Evolutionary conservation across 305 asterid genomes (phyloP), one percentile per base, ranked within the genome.

Genomic region (Andrographis paniculata): DNA sequence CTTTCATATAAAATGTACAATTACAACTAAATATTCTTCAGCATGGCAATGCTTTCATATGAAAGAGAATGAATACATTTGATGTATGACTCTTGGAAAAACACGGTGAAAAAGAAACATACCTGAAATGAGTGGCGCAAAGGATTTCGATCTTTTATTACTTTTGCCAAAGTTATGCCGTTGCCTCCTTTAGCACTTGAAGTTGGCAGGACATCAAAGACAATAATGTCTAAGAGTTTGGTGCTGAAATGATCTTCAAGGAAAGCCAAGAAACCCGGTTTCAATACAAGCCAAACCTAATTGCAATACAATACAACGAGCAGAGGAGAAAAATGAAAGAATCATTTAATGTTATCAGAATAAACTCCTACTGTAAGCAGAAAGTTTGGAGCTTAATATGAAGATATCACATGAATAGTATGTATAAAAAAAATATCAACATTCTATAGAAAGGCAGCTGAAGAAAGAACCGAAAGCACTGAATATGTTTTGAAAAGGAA

Each of bases 271-370:
- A 78, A 89, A 43, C 95, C 94, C 48, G 91, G 92, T 70, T 86
- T 89, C 63, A 85, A 67, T 48, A 89, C 87, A 55, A 85, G 88
- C 98, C 98, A 89, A 53, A 89, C 98, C 98, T 89, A 72, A 61
- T 60, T 52, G 17, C 24, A 50, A 53, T 24, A 49, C n/a, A 48
- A 27, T 30, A 35, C 16, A 19, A 17, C 50, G 5, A 4, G 39
- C 15, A 16, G 28, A 14, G n/a, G 7, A 24, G 31, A 39, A 42
- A 8, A 39, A 18, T 0, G 20, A 19, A 55, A 37, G 20, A 19
- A 1, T 52, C 15, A 42, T 50, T 41, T 20, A 14, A 18, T n/a
- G 12, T 14, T 15, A 10, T 8, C 20, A 12, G 17, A 19, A 37
- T 23, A 14, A 54, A 17, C 44, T 58, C 45, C 37, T 9, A 38